Evolutionary conservation across 768 basidiomycete species (phyloP), one percentile per base, ranked within the genome.

Genomic region (Rhizopogon vinicolor): DNA sequence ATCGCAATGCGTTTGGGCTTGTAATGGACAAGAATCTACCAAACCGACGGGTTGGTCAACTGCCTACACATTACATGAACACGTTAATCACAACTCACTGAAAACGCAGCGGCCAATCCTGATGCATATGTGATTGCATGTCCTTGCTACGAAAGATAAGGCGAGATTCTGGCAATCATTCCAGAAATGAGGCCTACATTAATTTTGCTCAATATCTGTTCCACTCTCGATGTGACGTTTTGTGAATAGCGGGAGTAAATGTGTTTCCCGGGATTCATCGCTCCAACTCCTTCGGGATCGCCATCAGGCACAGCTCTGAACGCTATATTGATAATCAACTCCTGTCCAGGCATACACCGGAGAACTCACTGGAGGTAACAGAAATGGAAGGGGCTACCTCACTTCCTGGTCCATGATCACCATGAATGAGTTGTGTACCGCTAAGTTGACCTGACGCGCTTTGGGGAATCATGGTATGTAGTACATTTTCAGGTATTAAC

Each of bases 1-100:
- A 94, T 86, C 7, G 91, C 91, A 58, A 96, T 78, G 10, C 90
- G 82, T 62, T 86, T 87, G 0, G 93, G 93, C 43, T 80, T 77
- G 63, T 74, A 84, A 65, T 81, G 80, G 3, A 86, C 76, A 10
- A 93, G 74, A 10, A 85, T 87, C 89, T 87, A 19, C 18, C 43
- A 54, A 46, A 55, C n/a, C 41, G 19, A 55, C 12, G 16, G 16
- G 43, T 12, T 35, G 44, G 37, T 39, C 37, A 8, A 8, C 31
- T 22, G n/a, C 3, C 14, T 42, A 13, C 43, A 29, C 19, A 16
- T 31, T 25, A 12, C 2, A 9, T 14, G 13, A 9, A 29, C 22
- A 46, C n/a, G 5, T 5, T 43, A 25, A 40, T 25, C 45, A 6
- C 44, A 19, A 68, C 81, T 58, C 62, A 89, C 88, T 6, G 89